A percentile compares a stretch with the other conserved stretches of the same genome.
Evolutionary conservation across 2,329 filamentous ascomycete species (phyloP).

Genomic region (Orbilia brochopaga): DNA sequence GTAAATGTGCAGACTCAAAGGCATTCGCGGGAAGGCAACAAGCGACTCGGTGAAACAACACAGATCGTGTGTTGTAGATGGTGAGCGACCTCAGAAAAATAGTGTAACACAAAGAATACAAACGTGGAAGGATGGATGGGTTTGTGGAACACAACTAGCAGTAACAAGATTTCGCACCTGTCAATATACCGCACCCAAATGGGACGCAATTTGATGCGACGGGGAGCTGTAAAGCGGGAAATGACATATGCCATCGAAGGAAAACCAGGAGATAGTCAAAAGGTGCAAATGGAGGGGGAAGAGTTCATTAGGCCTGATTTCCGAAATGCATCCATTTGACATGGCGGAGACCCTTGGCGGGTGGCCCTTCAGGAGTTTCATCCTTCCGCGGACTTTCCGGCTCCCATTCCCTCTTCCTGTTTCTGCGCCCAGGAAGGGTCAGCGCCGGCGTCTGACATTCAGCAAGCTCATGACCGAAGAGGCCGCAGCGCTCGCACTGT

Average conservation of each 20-base stretch:
- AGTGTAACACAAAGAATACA: no score
- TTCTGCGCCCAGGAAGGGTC: conserved; percentile 20
- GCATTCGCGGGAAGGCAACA: no score
- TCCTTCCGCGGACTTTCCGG: conserved; percentile 40
- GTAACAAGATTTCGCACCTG: no score
- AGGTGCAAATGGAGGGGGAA: conserved; percentile 6
- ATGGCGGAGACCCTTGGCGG: conserved; percentile 45
- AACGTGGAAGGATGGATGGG: no score
- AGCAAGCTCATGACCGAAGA: conserved; percentile 47
- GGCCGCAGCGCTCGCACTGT: conserved; percentile 50
- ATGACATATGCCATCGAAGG: conserved; percentile 29
- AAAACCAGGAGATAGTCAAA: conserved; percentile 6
- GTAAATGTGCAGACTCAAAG: no score
- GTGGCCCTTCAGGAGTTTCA: conserved; percentile 35
- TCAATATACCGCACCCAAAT: background rate
- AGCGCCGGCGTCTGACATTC: conserved; percentile 47
- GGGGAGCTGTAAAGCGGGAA: background rate
- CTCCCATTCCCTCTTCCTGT: conserved; percentile 47
- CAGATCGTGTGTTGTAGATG: no score
- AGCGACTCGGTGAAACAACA: no score
- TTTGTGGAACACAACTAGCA: no score
- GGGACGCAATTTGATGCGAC: background rate
- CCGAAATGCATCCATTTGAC: conserved; percentile 50
- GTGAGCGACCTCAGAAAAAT: no score
- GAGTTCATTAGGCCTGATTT: conserved; percentile 20